These are phyloP conservation scores for Gnomoniopsis sp. DNA, from an alignment of 2,329 filamentous ascomycete species.

Conservation along the genomic window DNA sequence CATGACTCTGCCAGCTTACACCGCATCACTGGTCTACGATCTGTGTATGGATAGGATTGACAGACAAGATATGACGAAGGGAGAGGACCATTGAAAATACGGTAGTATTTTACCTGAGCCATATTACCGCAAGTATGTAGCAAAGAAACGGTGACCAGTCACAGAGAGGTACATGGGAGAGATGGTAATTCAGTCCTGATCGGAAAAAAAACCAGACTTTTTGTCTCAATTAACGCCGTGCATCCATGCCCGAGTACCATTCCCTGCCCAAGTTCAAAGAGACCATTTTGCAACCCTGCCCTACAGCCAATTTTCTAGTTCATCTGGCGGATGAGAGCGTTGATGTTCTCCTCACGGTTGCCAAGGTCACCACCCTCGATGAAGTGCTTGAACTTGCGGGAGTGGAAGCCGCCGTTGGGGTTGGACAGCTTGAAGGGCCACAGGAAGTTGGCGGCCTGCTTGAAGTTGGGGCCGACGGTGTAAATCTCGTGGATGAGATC, in stretches of 20 bases:
- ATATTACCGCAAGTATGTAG: slow-evolving; percentile 8
- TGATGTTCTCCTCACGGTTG: slow-evolving; percentile 99
- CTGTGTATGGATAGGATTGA: no score
- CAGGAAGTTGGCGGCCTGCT: slow-evolving; percentile 98
- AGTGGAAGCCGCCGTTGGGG: slow-evolving; percentile 93
- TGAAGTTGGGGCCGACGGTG: slow-evolving; percentile 99
- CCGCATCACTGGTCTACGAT: no score
- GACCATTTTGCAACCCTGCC: slow-evolving; percentile 26
- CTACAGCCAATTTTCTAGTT: slow-evolving; percentile 60
- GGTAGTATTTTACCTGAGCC: slow-evolving; percentile 12
- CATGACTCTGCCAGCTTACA: no score
- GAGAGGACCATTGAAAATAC: slow-evolving; percentile 2
- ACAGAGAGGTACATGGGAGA: slow-evolving; percentile 13
- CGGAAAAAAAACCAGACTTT: slow-evolving; percentile 19
- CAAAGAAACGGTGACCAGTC: slow-evolving; percentile 16
- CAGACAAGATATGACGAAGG: neutral
- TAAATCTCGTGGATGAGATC: slow-evolving; percentile 99
- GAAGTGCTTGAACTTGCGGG: slow-evolving; percentile 98
- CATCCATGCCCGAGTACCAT: slow-evolving; percentile 26
- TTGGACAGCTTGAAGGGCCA: slow-evolving; percentile 99
- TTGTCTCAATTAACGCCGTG: slow-evolving; percentile 31
- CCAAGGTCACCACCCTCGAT: slow-evolving; percentile 97
- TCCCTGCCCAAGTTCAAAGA: slow-evolving; percentile 23
- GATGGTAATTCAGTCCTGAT: slow-evolving; percentile 15
- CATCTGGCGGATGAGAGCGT: slow-evolving; percentile 94